A percentile compares a stretch with the other conserved stretches of the same genome.
Conservation (phyloP, 2,329 filamentous ascomycete genomes). For the Alternaria burnsii region DNA sequence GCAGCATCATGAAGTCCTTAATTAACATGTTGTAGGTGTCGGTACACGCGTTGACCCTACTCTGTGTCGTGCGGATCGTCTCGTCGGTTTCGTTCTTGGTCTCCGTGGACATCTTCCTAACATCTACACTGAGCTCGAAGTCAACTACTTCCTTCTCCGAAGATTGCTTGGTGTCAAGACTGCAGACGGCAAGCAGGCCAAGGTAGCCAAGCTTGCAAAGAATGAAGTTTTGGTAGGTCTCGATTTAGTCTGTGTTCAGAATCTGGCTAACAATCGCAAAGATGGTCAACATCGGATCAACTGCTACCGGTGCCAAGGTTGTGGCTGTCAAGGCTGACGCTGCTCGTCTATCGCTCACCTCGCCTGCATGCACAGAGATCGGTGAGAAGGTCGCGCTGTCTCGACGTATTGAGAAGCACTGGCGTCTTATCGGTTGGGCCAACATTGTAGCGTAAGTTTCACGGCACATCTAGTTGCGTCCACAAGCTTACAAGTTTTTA, state of each 20-base stretch:
- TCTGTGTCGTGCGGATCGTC: constrained; percentile 96
- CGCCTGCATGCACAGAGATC: constrained; percentile 93
- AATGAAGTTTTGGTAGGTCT: constrained; percentile 80
- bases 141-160: constrained; percentile 96
- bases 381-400: constrained; percentile 97
- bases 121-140: constrained; percentile 98
- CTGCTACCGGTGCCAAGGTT: constrained; percentile 96
- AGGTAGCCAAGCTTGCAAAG: constrained; percentile 97
- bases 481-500: constrained; percentile 33
- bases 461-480: background rate
- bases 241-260: background rate
- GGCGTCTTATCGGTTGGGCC: constrained; percentile 65
- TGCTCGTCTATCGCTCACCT: constrained; percentile 91
- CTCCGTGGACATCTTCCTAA: constrained; percentile 92
- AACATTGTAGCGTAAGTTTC: constrained; percentile 54
- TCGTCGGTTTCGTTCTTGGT: constrained; percentile 96
- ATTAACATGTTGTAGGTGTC: constrained; percentile 66
- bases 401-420: constrained; percentile 98
- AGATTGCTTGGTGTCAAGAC: constrained; percentile 96
- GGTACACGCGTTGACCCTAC: constrained; percentile 97
- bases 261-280: constrained; percentile 26
- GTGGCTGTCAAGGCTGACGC: constrained; percentile 97
- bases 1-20: background rate
- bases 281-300: constrained; percentile 99
- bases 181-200: constrained; percentile 97